Conservation (phyloP, 768 basidiomycete genomes). For the Mycena olivaceomarginata region DNA sequence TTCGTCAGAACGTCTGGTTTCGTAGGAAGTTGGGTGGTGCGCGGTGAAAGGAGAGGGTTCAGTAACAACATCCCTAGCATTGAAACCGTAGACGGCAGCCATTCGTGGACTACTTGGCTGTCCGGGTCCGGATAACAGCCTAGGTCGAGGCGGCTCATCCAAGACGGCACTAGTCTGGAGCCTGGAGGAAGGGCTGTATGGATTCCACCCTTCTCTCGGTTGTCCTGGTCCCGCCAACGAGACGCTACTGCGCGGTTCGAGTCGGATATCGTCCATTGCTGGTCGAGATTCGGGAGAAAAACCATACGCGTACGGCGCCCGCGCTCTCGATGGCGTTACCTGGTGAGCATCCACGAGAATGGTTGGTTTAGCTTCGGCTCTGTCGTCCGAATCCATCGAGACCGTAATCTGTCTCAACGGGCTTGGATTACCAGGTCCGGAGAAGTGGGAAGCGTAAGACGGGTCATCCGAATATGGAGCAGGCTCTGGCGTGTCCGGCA, state of each 20-base stretch:
- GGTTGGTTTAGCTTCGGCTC: not conserved
- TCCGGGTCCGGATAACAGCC: slow-evolving; percentile 37
- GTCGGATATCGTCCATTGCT: slow-evolving; percentile 25
- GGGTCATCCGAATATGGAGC: slow-evolving; percentile 23
- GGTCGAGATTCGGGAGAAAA: slow-evolving; percentile 20
- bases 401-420: slow-evolving; percentile 34
- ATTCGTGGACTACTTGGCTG: slow-evolving; percentile 27
- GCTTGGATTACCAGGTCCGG: slow-evolving; percentile 33
- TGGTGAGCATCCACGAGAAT: slow-evolving; percentile 16
- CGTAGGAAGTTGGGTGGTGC: slow-evolving; percentile 1
- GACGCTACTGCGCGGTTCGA: slow-evolving; percentile 1
- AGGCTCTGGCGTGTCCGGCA: slow-evolving; percentile 44
- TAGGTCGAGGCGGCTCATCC: slow-evolving; percentile 22
- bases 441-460: slow-evolving; percentile 6
- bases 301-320: slow-evolving; percentile 24
- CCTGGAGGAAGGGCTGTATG: slow-evolving; percentile 6
- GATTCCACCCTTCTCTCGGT: slow-evolving; percentile 27
- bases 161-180: not conserved
- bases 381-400: slow-evolving; percentile 21
- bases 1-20: not conserved
- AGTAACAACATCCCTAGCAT: not conserved
- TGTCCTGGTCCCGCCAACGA: slow-evolving; percentile 34
- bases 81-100: slow-evolving; percentile 16
- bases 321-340: slow-evolving; percentile 34
- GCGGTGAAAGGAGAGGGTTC: not conserved